phyloP scores from a whole-genome alignment of 1,139 yeast species.

The Geotrichum europaeum region DNA sequence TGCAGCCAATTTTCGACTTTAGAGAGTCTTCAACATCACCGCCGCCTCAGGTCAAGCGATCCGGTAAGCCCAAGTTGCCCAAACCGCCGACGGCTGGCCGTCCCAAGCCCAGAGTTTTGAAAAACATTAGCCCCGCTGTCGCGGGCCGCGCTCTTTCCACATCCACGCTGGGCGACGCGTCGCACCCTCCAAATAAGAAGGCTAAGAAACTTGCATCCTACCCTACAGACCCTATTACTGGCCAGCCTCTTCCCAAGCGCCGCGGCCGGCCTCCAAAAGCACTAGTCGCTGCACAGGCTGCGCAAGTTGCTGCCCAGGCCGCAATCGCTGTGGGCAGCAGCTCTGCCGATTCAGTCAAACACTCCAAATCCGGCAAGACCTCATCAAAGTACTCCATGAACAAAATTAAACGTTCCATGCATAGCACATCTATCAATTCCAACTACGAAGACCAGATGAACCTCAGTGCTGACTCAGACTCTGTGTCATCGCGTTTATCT shows the following conservation, averaged over 20 bases:
- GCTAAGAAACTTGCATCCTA: slow-evolving; percentile 9
- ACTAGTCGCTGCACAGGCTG: slow-evolving; percentile 20
- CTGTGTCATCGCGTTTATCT: slow-evolving; percentile 32
- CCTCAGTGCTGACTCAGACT: slow-evolving; percentile 22
- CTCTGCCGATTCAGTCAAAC: slow-evolving; percentile 3
- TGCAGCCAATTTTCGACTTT: slow-evolving; percentile 59
- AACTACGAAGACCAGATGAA: slow-evolving; percentile 3
- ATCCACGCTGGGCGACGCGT: slow-evolving; percentile 6
- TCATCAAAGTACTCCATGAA: slow-evolving; percentile 19
- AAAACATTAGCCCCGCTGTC: slow-evolving; percentile 14
- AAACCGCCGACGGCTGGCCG: slow-evolving; percentile 22
- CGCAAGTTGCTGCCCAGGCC: slow-evolving; percentile 25
- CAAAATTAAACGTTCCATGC: slow-evolving; percentile 20
- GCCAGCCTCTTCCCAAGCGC: slow-evolving; percentile 13
- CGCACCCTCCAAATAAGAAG: slow-evolving; percentile 1
- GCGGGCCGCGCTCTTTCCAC: slow-evolving; percentile 10
- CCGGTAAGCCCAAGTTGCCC: neutral
- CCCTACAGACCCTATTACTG: slow-evolving; percentile 6
- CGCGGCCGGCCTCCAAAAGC: slow-evolving; percentile 18
- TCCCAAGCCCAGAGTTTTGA: slow-evolving; percentile 14
- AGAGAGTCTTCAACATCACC: slow-evolving; percentile 32
- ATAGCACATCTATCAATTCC: neutral
- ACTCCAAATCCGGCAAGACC: slow-evolving; percentile 9
- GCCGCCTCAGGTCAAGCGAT: slow-evolving; percentile 34
- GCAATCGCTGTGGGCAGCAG: slow-evolving; percentile 22